A percentile compares a stretch with the other conserved stretches of the same genome.
These are phyloP conservation scores for Phanerochaete sordida DNA, from an alignment of 768 basidiomycete genomes.

Conservation along the genomic window DNA sequence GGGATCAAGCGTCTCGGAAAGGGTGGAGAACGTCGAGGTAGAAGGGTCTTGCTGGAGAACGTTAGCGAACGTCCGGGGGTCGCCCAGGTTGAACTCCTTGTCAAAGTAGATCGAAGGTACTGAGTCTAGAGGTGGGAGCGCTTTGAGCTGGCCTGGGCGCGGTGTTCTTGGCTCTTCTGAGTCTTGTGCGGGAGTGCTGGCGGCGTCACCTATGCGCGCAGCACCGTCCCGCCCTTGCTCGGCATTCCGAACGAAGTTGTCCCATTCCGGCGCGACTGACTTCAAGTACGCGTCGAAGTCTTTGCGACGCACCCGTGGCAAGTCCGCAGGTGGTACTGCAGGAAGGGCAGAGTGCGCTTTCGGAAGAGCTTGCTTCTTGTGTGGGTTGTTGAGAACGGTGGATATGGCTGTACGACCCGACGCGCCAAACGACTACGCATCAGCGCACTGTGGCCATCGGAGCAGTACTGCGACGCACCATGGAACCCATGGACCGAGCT, in stretches of 20 bases:
- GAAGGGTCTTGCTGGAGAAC: slow-evolving; percentile 57
- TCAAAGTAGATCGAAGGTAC: slow-evolving; percentile 85
- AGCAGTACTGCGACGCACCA: slow-evolving; percentile 43
- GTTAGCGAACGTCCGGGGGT: slow-evolving; percentile 70
- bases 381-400: slow-evolving; percentile 88
- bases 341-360: slow-evolving; percentile 83
- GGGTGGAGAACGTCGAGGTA: slow-evolving; percentile 51
- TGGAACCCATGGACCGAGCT: slow-evolving; percentile 86
- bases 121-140: slow-evolving; percentile 65
- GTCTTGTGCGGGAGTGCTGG: neutral
- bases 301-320: slow-evolving; percentile 76
- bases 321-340: slow-evolving; percentile 63
- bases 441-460: slow-evolving; percentile 3
- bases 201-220: slow-evolving; percentile 22
- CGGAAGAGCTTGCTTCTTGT: slow-evolving; percentile 79
- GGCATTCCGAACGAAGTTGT: slow-evolving; percentile 53
- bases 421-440: neutral
- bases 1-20: slow-evolving; percentile 1
- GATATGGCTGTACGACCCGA: slow-evolving; percentile 67
- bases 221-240: slow-evolving; percentile 30
- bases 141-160: slow-evolving; percentile 33
- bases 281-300: slow-evolving; percentile 84
- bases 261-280: slow-evolving; percentile 74
- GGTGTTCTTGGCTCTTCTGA: slow-evolving; percentile 23
- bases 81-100: slow-evolving; percentile 72